Base-by-base conservation (phyloP, 176 grass and related monocot genomes). In the Puccinellia tenuiflora region DNA sequence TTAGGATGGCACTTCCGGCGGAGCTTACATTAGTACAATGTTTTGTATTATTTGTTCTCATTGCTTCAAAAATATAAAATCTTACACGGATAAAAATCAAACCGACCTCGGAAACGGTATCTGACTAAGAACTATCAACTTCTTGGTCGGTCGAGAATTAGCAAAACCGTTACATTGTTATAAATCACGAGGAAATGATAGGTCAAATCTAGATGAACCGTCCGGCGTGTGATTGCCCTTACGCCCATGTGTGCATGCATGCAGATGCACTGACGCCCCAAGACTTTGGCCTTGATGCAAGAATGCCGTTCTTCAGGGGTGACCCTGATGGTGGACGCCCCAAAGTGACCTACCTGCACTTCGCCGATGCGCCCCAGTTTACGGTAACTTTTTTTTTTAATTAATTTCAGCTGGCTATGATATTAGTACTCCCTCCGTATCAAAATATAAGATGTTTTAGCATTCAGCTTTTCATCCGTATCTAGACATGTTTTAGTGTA, bases 281-380 rank as follows among this genome's bases (percentile, higher is more conserved):
- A 47, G 90, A 86, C 81, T 20, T 95, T 72, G 88, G 80, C 26
- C 68, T 95, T 25, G 50, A 83, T 22, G 75, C 72, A 71, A 76
- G 55, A n/a, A 81, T 90, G 72, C 33, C 30, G 22, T 88, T 79
- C 81, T 86, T 95, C 69, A 64, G 2, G 17, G 5, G 24, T 38
- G 43, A 50, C 52, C 52, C 85, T 42, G 2, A 61, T 42, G n/a
- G n/a, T n/a, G 46, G 56, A 29, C 39, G 6, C 30, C 80, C 79
- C 47, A 78, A 28, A 55, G 83, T 92, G 24, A 95, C 90, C 25
- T 95, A 95, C 38, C 71, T 95, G 46, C 88, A 86, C 71, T 83
- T 90, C 31, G 87, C 73, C 5, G 56, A 79, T 14, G 70, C 63
- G 59, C 54, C 31, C 31, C 75, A 45, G 14, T 81, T 95, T 69